These are phyloP conservation scores for Gymnopilus dilepis DNA, from an alignment of 768 basidiomycete species.

Conservation along the genomic window DNA sequence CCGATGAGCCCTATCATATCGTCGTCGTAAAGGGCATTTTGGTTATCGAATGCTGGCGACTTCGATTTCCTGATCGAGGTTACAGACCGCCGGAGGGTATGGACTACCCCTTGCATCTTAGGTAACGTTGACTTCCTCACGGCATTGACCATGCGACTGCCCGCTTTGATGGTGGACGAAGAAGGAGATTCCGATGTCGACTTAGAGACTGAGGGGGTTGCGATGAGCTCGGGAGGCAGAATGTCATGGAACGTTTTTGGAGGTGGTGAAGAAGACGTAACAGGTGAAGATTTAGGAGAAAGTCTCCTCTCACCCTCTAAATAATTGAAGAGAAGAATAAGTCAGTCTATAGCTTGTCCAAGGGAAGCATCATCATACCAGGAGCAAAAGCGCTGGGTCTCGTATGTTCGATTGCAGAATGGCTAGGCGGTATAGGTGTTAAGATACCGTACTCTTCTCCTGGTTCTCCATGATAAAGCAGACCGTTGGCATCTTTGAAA, in stretches of 20 bases:
- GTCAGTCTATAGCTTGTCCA: background rate
- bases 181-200: background rate
- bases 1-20: constrained; percentile 1
- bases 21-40: background rate
- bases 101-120: constrained; percentile 45
- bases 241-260: constrained; percentile 22
- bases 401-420: constrained; percentile 13
- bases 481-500: constrained; percentile 51
- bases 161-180: background rate
- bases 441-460: constrained; percentile 51
- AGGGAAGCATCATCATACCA: constrained; percentile 21
- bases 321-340: background rate
- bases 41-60: background rate
- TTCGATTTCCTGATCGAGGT: constrained; percentile 35
- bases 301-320: constrained; percentile 9
- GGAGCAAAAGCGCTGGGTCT: constrained; percentile 33
- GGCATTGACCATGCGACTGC: constrained; percentile 29
- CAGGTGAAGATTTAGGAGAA: background rate
- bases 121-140: constrained; percentile 41
- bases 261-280: background rate
- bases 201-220: constrained; percentile 35
- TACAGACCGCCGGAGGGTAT: constrained; percentile 39
- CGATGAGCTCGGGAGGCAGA: constrained; percentile 46
- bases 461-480: constrained; percentile 48
- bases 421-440: constrained; percentile 35